phyloP scores from a whole-genome alignment of 768 basidiomycete species.

The Russula lepida region DNA sequence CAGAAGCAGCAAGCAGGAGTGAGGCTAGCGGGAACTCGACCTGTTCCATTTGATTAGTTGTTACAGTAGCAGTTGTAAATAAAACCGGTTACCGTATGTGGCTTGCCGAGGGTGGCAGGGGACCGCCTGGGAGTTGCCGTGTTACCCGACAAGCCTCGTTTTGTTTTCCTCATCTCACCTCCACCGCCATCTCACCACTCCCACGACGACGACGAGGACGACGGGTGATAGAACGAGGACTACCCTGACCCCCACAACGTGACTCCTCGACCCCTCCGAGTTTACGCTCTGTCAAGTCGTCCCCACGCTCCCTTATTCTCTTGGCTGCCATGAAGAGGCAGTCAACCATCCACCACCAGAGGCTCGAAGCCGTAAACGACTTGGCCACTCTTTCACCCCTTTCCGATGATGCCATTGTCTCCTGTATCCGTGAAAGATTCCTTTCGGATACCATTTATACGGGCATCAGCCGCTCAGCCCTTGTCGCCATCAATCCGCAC shows the following conservation, averaged over 20 bases:
- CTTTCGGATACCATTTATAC: slow-evolving; percentile 81
- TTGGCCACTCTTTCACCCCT: slow-evolving; percentile 56
- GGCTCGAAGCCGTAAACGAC: slow-evolving; percentile 65
- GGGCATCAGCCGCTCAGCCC: slow-evolving; percentile 52
- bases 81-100: too few relatives aligned
- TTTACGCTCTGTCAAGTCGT: not conserved
- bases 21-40: slow-evolving; percentile 51
- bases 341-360: slow-evolving; percentile 49
- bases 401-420: slow-evolving; percentile 78
- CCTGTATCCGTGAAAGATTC: slow-evolving; percentile 80
- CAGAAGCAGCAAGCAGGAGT: slow-evolving; percentile 32
- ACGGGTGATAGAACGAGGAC: not conserved
- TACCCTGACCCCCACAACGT: not conserved
- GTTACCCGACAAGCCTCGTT: not conserved
- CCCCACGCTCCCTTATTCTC: slow-evolving; percentile 6
- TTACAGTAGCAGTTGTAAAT: not conserved
- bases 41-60: slow-evolving; percentile 63
- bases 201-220: slow-evolving; percentile 15
- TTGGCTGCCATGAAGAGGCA: slow-evolving; percentile 34
- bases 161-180: not conserved
- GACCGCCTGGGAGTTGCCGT: slow-evolving; percentile 12
- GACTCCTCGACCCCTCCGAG: not conserved
- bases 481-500: slow-evolving; percentile 90
- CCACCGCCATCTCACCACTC: not conserved
- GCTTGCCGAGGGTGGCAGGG: not conserved